Conservation (phyloP, 805 yeast species). For the Starmerella sirachaensis region DNA sequence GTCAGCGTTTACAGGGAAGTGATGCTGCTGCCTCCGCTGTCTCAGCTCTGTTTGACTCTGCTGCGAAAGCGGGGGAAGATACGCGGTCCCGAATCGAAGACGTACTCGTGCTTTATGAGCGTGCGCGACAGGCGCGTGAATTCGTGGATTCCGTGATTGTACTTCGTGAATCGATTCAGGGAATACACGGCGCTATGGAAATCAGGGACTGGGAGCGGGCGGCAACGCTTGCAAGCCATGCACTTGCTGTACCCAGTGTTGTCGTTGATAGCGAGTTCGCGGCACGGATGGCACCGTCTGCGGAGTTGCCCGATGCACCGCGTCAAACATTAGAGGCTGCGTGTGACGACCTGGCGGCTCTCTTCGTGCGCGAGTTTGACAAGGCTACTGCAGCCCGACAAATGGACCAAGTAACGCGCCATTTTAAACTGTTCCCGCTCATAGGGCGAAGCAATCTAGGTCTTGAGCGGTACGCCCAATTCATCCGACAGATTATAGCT, state of each 20-base stretch:
- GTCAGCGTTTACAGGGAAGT: constrained; percentile 9
- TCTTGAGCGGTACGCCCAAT: constrained; percentile 66
- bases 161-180: constrained; percentile 53
- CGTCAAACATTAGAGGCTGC: constrained; percentile 43
- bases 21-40: constrained; percentile 13
- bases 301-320: constrained; percentile 77
- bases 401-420: constrained; percentile 59
- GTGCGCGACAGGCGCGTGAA: constrained; percentile 48
- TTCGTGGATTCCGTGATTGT: constrained; percentile 56
- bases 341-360: constrained; percentile 43
- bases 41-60: constrained; percentile 10
- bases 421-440: constrained; percentile 78
- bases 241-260: constrained; percentile 42
- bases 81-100: constrained; percentile 9
- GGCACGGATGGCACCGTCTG: constrained; percentile 68
- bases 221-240: constrained; percentile 49
- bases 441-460: constrained; percentile 65
- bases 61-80: constrained; percentile 10
- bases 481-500: constrained; percentile 74
- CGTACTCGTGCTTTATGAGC: constrained; percentile 21
- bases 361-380: constrained; percentile 53
- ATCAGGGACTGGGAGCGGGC: constrained; percentile 65
- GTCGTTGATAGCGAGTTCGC: constrained; percentile 58
- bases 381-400: constrained; percentile 56
- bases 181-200: constrained; percentile 57